Evolutionary conservation across 768 basidiomycete species (phyloP), one percentile per base, ranked within the genome.

Genomic region (Austroboletus eburneus): DNA sequence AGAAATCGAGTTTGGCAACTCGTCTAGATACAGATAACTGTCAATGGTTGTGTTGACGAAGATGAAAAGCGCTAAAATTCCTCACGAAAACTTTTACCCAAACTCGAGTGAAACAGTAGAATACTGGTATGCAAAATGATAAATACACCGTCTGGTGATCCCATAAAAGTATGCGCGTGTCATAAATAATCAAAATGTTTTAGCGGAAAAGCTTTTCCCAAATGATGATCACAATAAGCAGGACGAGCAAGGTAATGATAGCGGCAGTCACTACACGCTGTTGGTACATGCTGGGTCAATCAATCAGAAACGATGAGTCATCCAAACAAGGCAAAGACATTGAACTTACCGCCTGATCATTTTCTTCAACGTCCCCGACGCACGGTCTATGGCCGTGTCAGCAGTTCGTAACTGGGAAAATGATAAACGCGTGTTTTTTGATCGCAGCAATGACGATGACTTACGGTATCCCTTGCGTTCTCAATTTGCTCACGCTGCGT

Each of bases 401-500:
- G 95, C 93, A 35, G 84, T 78, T 56, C 81, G 78, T 27, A 99
- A 78, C 92, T 95, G 58, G n/a, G n/a, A 23, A 21, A 27, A 18
- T 32, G 12, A 13, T 24, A 46, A 12, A 51, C 25, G 37, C 30
- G 9, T 9, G 9, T 10, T 9, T 23, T 14, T 2, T 27, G 17
- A 33, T 27, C 9, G 27, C 9, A 37, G 27, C 3, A 5, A 33
- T 34, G 24, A 45, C 38, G 0, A 5, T 7, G 13, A 61, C 85
- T 33, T 50, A 95, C 91, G 37, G 89, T 94, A 67, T 89, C 87
- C 57, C 95, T 72, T 21, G 95, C 79, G 63, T 94, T 87, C 72
- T 93, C 87, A 48, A 99, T 94, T 68, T 93, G 91, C 61, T 97
- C 96, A 54, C 96, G 70, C 69, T 99, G 96, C 2, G 75, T 72